phyloP scores from a whole-genome alignment of 257 asterid genomes.

The Solanum arcanum region DNA sequence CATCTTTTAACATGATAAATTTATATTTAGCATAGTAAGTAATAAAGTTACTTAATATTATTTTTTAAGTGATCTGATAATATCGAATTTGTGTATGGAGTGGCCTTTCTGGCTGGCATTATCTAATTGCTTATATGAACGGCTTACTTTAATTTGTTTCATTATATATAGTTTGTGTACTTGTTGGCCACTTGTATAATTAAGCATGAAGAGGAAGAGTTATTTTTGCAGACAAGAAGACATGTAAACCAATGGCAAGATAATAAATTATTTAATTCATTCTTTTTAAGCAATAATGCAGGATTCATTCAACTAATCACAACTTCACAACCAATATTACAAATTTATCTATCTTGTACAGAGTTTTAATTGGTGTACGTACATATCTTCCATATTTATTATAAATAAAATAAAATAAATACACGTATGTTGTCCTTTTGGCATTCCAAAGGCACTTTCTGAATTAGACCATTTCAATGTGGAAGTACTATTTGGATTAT shows the following conservation, averaged over 20 bases:
- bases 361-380: constrained; percentile 9
- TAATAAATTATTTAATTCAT: constrained; percentile 12
- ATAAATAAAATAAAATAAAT: neutral
- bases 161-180: constrained; percentile 29
- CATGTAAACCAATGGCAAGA: constrained; percentile 8
- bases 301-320: neutral
- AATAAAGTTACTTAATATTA: neutral
- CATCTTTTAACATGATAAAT: neutral
- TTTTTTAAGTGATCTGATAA: neutral
- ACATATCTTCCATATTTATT: neutral
- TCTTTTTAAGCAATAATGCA: constrained; percentile 39
- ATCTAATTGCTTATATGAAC: neutral
- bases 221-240: constrained; percentile 36
- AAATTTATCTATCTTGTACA: constrained; percentile 18
- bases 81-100: constrained; percentile 19
- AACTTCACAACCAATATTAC: constrained; percentile 1
- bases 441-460: neutral
- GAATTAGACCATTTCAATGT: neutral
- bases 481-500: neutral
- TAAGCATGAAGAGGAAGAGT: constrained; percentile 8
- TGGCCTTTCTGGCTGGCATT: constrained; percentile 26
- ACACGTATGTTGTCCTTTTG: neutral
- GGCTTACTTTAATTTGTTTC: constrained; percentile 4
- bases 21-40: neutral
- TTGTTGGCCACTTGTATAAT: constrained; percentile 63